Evolutionary conservation across 495 filamentous ascomycete genomes (phyloP).

Genomic region (Geoglossum glabrum): DNA sequence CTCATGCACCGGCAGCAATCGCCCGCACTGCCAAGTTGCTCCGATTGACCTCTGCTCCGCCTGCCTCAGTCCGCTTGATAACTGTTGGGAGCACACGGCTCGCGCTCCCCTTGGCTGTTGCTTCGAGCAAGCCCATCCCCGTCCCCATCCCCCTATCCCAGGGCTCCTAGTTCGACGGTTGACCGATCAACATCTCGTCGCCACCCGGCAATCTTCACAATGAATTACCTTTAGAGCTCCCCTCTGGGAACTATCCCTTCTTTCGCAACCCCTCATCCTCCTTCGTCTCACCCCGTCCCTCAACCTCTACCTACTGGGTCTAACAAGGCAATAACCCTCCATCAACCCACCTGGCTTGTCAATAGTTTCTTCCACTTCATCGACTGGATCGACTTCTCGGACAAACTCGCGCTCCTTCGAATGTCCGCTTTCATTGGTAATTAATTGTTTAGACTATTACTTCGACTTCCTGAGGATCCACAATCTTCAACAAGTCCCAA

Average conservation of each 20-base stretch:
- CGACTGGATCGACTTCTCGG: not conserved
- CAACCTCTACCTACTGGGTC: not conserved
- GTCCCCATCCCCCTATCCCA: not conserved
- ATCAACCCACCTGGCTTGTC: not conserved
- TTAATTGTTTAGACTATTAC: not conserved
- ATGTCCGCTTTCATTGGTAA: not conserved
- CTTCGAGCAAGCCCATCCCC: too few relatives aligned
- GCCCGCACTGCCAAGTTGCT: too few relatives aligned
- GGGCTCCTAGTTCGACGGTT: not conserved
- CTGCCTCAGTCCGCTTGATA: too few relatives aligned
- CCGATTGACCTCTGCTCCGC: too few relatives aligned
- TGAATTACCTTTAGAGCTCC: conserved; percentile 1
- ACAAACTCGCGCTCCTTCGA: not conserved
- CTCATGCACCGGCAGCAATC: too few relatives aligned
- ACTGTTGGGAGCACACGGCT: too few relatives aligned
- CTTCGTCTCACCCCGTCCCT: not conserved
- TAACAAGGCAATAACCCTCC: not conserved
- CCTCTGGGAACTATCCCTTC: not conserved
- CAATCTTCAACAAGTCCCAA: not conserved
- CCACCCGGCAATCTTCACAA: not conserved
- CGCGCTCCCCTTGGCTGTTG: too few relatives aligned
- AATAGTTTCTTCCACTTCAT: not conserved
- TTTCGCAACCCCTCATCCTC: not conserved
- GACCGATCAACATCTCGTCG: not conserved
- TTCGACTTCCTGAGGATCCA: not conserved